Evolutionary conservation across 345 rosid genomes (phyloP).

Genomic region (Angophora floribunda): DNA sequence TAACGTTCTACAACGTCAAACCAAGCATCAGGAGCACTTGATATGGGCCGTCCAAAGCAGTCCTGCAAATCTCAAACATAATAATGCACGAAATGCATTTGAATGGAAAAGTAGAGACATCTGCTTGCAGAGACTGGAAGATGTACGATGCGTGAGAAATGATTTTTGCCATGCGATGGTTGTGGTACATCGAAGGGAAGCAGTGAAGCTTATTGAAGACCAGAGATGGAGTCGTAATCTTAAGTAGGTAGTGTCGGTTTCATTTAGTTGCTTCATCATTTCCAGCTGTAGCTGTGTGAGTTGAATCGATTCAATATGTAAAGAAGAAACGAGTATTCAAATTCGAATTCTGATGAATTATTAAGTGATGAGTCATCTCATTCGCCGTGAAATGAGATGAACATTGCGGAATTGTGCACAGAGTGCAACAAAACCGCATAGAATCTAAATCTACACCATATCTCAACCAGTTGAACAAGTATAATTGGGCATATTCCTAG

Average conservation of each 20-base stretch:
- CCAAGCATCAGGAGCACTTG: slow-evolving; percentile 94
- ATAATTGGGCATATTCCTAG: not conserved
- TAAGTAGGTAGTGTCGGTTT: not conserved
- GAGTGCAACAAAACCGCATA: not conserved
- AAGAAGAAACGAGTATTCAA: not conserved
- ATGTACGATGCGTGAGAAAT: not conserved
- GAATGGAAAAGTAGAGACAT: not conserved
- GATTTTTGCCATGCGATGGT: not conserved
- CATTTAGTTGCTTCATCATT: not conserved
- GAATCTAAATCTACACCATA: not conserved
- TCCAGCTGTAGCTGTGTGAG: not conserved
- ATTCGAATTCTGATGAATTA: not conserved
- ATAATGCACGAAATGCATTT: not conserved
- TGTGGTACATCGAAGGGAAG: not conserved
- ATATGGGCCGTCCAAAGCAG: slow-evolving; percentile 79
- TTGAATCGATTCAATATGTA: not conserved
- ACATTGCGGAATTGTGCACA: not conserved
- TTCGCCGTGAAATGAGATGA: not conserved
- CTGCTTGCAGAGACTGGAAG: not conserved
- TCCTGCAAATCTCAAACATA: slow-evolving; percentile 28
- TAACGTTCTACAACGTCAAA: slow-evolving; percentile 71
- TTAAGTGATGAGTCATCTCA: not conserved
- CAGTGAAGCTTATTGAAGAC: not conserved
- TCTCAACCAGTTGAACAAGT: not conserved
- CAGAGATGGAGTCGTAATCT: not conserved